Base-by-base conservation (phyloP, 2,329 filamentous ascomycete genomes). In the Monilinia fructicola region DNA sequence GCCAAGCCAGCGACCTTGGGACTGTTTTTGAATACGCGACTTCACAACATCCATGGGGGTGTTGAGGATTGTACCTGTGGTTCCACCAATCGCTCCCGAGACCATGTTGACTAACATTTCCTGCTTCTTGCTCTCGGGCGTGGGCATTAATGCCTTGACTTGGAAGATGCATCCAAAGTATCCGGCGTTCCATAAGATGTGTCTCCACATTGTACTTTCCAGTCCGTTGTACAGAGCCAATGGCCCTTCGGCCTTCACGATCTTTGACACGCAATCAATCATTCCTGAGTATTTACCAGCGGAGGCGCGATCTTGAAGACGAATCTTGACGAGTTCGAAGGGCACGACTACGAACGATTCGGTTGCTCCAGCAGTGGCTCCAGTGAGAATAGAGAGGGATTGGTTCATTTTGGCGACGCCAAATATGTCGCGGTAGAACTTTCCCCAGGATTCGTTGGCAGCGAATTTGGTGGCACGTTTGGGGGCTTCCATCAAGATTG, bases 131-230 rank as follows among this genome's bases (percentile, higher is more conserved):
- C 87, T 90, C 66, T 90, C 86, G n/a, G 90, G 88, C 77, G 87
- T 85, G 69, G 95, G 95, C 56, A 99, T 81, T 72, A 97, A 82
- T 68, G 87, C 85, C 77, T 93, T 90, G 70, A 98, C 92, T 81
- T 99, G 95, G 87, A 96, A 97, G 78, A 99, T 99, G 80, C 93
- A 96, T 76, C 95, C 95, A 78, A 99, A 99, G 85, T 97, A 97
- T 67, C 93, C 94, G 18, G 91, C 87, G 80, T 97, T 97, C 93
- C 93, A 97, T 68, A 93, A 83, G 66, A 93, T 87, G 80, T 99
- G 95, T 70, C 95, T 89, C 95, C 95, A 99, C 81, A 98, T 82
- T 66, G 95, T 99, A 69, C 91, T 94, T 82, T 99, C 95, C 58
- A 99, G 87, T 67, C 95, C 95, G 79, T 98, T 96, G 85, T 98